phyloP scores from a whole-genome alignment of 2,329 filamentous ascomycete species.

The Fusarium anguioides region DNA sequence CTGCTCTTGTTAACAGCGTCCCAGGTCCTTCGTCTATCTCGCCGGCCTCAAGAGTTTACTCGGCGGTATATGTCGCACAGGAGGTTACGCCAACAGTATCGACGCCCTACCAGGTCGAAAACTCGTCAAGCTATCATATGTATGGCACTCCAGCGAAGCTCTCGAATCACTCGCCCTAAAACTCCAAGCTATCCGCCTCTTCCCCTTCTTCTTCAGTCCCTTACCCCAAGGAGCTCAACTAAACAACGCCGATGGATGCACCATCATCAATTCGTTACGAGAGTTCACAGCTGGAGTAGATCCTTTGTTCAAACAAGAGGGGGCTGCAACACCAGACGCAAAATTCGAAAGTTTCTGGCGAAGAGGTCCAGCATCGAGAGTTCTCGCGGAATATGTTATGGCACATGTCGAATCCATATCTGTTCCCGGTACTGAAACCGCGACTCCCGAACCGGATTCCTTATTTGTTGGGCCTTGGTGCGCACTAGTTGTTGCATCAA shows the following conservation, averaged over 20 bases:
- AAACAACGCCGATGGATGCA: not conserved
- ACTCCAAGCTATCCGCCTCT: constrained; percentile 7
- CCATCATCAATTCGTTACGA: not conserved
- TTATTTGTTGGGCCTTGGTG: not conserved
- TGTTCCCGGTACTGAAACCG: accelerated
- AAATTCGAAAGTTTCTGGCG: constrained; percentile 13
- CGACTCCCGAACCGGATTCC: accelerated
- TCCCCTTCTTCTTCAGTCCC: constrained; percentile 12
- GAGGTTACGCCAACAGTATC: not conserved
- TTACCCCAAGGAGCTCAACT: not conserved
- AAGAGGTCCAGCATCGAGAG: not conserved
- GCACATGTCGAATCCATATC: constrained; percentile 2
- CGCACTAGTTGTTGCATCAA: not conserved
- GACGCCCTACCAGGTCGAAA: not conserved
- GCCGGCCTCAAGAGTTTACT: constrained; percentile 16
- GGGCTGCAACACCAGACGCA: not conserved
- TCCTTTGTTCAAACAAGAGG: not conserved
- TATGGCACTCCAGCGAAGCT: constrained; percentile 10
- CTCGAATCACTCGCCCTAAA: not conserved
- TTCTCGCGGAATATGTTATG: not conserved
- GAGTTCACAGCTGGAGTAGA: not conserved
- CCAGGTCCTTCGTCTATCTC: constrained; percentile 5
- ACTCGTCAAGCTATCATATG: constrained; percentile 6
- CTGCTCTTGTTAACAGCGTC: accelerated
- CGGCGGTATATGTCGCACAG: not conserved